Evolutionary conservation across 2,329 filamentous ascomycete species (phyloP).

Genomic region (Aspergillus uvarum): DNA sequence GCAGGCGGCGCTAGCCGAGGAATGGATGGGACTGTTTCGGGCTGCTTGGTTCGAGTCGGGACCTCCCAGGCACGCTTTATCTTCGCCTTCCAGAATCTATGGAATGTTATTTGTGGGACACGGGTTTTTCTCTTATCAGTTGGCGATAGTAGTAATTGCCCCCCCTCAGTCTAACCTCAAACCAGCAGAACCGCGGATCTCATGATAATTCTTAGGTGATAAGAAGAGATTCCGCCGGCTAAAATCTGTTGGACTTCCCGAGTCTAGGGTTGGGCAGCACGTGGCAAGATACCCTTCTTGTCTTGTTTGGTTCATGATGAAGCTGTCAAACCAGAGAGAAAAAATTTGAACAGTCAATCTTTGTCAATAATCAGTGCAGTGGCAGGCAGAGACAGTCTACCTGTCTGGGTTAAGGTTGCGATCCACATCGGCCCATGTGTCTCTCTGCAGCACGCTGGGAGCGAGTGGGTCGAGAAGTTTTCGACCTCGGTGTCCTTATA

Average conservation of each 20-base stretch:
- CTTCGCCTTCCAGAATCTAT: neutral
- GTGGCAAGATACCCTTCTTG: neutral
- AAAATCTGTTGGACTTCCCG: neutral
- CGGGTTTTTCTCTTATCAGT: neutral
- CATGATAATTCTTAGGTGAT: neutral
- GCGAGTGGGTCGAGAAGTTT: neutral
- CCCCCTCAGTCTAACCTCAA: neutral
- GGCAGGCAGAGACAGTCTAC: neutral
- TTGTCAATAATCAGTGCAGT: too few species aligned
- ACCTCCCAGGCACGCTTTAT: conserved; percentile 2
- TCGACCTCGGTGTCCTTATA: too few species aligned
- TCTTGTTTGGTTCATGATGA: neutral
- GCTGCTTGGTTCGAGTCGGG: neutral
- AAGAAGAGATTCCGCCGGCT: neutral
- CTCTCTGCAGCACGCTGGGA: neutral
- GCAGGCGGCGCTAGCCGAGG: neutral
- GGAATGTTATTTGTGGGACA: conserved; percentile 7
- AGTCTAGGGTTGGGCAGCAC: neutral
- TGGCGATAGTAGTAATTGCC: neutral
- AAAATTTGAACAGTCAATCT: neutral
- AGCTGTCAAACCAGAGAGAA: neutral
- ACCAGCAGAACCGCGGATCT: neutral
- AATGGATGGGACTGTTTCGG: neutral
- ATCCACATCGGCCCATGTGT: conserved; percentile 7
- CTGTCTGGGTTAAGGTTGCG: neutral